Evolutionary conservation across 164 flowering plant species (phyloP), one percentile per base, ranked within the genome.

Genomic region (Stephania cephalantha): DNA sequence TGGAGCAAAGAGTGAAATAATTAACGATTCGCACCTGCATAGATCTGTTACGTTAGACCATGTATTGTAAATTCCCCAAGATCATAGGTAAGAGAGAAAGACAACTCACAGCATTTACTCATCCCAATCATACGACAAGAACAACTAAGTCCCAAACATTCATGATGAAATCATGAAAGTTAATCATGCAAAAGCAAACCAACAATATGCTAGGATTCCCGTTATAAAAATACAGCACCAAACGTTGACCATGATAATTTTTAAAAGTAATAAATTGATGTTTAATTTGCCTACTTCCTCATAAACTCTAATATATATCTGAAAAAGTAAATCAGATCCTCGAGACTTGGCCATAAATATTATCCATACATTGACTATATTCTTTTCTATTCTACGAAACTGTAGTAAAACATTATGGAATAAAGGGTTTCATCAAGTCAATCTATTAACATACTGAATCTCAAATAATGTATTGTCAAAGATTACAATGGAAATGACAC

Each of bases 11-110:
- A 55, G 98, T 92, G 85, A 83, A 96, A 82, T n/a, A n/a, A n/a
- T n/a, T 94, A 96, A 45, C 93, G 97, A 80, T 96, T 96, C 18
- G 81, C 88, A 80, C 99, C 99, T 96, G 90, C 75, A 80, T 42
- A 73, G 42, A 30, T 31, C 10, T 35, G 35, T 44, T 15, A 67
- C 42, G 46, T 79, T 71, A 77, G 64, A 42, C 45, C 50, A 53
- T 46, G 8, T 61, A 18, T n/a, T 61, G 18, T 61, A 6, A 61
- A 4, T 61, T 61, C 25, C 9, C 17, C 20, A 17, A 61, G 22
- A n/a, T 18, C 25, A 61, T 22, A 18, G 22, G 1, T 61, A 9
- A 61, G 22, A 61, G 65, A 61, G 22, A 61, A 7, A 53, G 18
- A 18, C 8, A n/a, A 61, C 22, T 22, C 8, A 61, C 65, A 61